These are phyloP conservation scores for Telopea speciosissima DNA, from an alignment of 177 flowering plant genomes.

Conservation along the genomic window DNA sequence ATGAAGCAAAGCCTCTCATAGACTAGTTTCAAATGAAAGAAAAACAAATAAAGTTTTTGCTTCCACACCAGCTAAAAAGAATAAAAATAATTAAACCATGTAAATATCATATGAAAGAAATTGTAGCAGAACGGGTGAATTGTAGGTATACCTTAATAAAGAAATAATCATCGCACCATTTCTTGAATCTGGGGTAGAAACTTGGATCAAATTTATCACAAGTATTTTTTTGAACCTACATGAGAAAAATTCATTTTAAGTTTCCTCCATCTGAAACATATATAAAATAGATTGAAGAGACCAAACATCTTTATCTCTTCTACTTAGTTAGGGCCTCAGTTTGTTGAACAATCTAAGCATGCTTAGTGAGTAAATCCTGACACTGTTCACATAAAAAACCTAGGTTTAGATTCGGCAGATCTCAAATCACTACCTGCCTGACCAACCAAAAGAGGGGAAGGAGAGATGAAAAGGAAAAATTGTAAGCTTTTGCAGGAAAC, in stretches of 20 bases:
- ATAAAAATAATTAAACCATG: too few species aligned
- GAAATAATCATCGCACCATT: slow-evolving; percentile 99
- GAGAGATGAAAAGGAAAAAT: too few species aligned
- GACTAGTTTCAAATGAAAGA: not conserved
- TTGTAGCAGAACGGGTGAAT: not conserved
- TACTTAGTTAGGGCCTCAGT: not conserved
- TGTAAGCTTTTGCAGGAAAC: too few species aligned
- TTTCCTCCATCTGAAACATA: not conserved
- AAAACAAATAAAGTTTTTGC: too few species aligned
- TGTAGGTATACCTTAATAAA: slow-evolving; percentile 59
- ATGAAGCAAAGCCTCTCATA: too few species aligned
- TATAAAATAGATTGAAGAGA: not conserved
- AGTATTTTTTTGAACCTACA: slow-evolving; percentile 75
- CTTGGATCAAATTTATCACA: slow-evolving; percentile 95
- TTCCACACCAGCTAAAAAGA: not conserved
- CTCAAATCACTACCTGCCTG: too few species aligned
- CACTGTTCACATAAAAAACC: not conserved
- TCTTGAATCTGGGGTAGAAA: slow-evolving; percentile 95
- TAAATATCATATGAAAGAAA: not conserved
- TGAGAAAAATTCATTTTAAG: slow-evolving; percentile 7
- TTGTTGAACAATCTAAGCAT: not conserved
- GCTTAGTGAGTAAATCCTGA: not conserved
- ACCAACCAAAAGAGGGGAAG: too few species aligned
- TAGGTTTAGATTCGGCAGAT: not conserved
- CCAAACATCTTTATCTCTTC: not conserved